A percentile compares a stretch with the other conserved stretches of the same genome.
These are phyloP conservation scores for Calocybe gambosa DNA, from an alignment of 1,284 basidiomycete genomes.

Conservation along the genomic window DNA sequence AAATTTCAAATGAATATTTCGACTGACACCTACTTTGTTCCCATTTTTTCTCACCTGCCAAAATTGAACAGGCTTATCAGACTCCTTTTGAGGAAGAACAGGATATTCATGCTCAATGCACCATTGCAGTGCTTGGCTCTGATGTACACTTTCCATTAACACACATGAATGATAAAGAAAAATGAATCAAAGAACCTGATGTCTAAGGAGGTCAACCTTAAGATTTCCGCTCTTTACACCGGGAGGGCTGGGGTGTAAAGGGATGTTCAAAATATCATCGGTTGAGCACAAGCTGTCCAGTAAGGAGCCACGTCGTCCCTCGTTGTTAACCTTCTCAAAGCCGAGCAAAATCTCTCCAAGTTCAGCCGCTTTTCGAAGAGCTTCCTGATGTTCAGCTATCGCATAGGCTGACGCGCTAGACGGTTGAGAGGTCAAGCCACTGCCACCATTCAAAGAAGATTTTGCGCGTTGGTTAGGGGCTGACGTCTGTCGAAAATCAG, in stretches of 20 bases:
- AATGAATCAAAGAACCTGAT: constrained; percentile 50
- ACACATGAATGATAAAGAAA: constrained; percentile 6
- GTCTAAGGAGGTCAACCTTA: constrained; percentile 66
- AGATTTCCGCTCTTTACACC: constrained; percentile 58
- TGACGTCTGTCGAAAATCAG: constrained; percentile 19
- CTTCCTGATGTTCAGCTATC: constrained; percentile 42
- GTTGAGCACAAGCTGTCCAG: constrained; percentile 63
- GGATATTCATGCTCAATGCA: constrained; percentile 76
- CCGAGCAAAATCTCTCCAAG: constrained; percentile 58
- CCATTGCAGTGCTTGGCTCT: constrained; percentile 78
- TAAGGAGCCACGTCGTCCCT: constrained; percentile 62
- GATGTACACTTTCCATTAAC: constrained; percentile 1
- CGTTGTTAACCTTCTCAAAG: constrained; percentile 74
- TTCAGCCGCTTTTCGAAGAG: constrained; percentile 53
- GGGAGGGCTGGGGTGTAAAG: constrained; percentile 63
- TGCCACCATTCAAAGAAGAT: constrained; percentile 12
- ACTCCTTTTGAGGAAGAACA: constrained; percentile 53
- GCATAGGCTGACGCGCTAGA: constrained; percentile 23
- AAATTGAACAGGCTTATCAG: constrained; percentile 79
- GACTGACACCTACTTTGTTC: constrained; percentile 36
- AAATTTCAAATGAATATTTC: not conserved
- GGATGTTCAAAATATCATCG: constrained; percentile 64
- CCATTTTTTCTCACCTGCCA: constrained; percentile 66
- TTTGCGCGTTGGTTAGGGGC: constrained; percentile 13
- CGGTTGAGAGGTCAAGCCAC: constrained; percentile 14